A percentile compares a stretch with the other conserved stretches of the same genome.
Conservation (phyloP, 768 basidiomycete genomes). For the Russula sp. region DNA sequence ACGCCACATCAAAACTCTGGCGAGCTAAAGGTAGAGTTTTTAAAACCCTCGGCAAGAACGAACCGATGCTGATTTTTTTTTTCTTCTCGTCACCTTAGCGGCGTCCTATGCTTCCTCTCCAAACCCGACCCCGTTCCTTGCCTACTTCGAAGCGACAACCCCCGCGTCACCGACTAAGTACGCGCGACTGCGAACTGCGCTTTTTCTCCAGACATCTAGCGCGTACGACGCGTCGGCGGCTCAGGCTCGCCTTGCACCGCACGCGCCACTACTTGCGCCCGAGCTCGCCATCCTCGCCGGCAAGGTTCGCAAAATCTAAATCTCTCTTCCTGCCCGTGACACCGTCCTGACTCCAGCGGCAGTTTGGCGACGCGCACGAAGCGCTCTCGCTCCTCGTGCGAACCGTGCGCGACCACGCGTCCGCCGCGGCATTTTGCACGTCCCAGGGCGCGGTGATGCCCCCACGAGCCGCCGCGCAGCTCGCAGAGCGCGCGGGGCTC, state of each 20-base stretch:
- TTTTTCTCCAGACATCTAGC: slow-evolving; percentile 75
- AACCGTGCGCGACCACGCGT: slow-evolving; percentile 62
- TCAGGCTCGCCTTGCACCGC: slow-evolving; percentile 39
- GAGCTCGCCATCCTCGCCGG: slow-evolving; percentile 77
- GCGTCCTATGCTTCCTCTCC: slow-evolving; percentile 29
- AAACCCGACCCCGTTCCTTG: slow-evolving; percentile 45
- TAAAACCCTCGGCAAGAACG: background rate
- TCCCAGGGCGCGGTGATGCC: slow-evolving; percentile 72
- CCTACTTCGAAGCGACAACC: slow-evolving; percentile 78
- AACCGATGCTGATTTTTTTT: background rate
- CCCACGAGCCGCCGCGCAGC: slow-evolving; percentile 44
- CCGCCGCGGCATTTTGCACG: slow-evolving; percentile 84
- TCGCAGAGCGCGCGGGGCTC: slow-evolving; percentile 45
- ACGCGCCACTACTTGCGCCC: slow-evolving; percentile 52
- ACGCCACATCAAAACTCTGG: slow-evolving; percentile 21
- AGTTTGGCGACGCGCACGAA: slow-evolving; percentile 53
- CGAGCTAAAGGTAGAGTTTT: slow-evolving; percentile 20
- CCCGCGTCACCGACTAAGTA: slow-evolving; percentile 73
- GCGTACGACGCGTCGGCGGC: slow-evolving; percentile 54
- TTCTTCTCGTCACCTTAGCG: slow-evolving; percentile 20
- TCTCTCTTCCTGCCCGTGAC: background rate
- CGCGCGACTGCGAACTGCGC: slow-evolving; percentile 62
- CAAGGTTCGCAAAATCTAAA: slow-evolving; percentile 43
- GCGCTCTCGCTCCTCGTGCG: slow-evolving; percentile 66
- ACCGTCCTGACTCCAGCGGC: background rate